Conservation (phyloP, 2,329 filamentous ascomycete genomes). For the Trichoderma sp. region DNA sequence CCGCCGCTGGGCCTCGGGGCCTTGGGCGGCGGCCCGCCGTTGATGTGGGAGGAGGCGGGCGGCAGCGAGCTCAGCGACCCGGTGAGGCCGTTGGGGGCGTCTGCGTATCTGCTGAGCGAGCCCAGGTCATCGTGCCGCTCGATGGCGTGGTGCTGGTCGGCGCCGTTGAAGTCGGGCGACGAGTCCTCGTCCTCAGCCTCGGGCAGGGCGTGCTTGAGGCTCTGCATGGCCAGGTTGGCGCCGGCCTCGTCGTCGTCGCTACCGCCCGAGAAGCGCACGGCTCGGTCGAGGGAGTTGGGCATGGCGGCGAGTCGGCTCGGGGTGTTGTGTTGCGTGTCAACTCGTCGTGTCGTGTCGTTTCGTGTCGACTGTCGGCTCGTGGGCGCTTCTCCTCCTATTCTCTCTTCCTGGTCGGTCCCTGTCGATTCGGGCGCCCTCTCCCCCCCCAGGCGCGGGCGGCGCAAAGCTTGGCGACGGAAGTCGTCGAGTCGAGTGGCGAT, state of each 20-base stretch:
- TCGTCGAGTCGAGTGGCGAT: background rate
- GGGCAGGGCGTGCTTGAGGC: constrained; percentile 40
- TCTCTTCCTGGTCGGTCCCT: too few relatives aligned
- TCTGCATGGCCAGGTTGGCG: constrained; percentile 45
- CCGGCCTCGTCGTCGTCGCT: constrained; percentile 39
- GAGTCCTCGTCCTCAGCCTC: constrained; percentile 38
- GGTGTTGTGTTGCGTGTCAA: background rate
- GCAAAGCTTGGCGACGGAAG: constrained; percentile 5
- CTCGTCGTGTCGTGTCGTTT: too few relatives aligned
- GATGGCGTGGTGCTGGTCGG: constrained; percentile 51
- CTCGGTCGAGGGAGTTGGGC: constrained; percentile 56
- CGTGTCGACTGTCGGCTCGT: too few relatives aligned
- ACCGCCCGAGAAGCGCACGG: constrained; percentile 58
- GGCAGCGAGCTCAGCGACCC: constrained; percentile 49
- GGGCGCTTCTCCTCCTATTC: too few relatives aligned
- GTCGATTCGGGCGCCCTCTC: too few relatives aligned
- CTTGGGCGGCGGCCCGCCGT: constrained; percentile 44
- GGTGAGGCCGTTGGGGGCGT: constrained; percentile 44
- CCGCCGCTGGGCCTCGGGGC: constrained; percentile 42
- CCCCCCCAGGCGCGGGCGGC: constrained; percentile 10
- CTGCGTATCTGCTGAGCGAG: constrained; percentile 49
- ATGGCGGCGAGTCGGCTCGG: constrained; percentile 32
- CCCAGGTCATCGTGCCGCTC: constrained; percentile 55
- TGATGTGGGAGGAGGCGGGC: constrained; percentile 45
- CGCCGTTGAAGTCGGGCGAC: constrained; percentile 39